A percentile compares a stretch with the other conserved stretches of the same genome.
phyloP scores from a whole-genome alignment of 305 asterid species.

The Stenogyne calaminthoides region DNA sequence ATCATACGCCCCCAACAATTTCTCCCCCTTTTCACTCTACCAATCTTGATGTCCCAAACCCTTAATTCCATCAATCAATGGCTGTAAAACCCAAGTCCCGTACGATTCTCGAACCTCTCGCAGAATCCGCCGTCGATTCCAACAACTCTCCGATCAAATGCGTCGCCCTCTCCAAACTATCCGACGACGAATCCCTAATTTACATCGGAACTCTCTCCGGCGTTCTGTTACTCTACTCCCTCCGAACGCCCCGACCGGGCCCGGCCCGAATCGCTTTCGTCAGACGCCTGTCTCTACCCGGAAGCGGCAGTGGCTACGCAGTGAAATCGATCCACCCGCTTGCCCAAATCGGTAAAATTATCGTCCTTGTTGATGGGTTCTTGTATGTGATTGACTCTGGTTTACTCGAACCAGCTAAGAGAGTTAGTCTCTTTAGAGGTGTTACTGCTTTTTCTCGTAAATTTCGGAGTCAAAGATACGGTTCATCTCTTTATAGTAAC shows the following conservation, averaged over 20 bases:
- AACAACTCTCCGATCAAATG: constrained; percentile 48
- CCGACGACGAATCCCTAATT: constrained; percentile 44
- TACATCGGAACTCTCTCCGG: constrained; percentile 64
- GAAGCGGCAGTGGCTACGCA: constrained; percentile 43
- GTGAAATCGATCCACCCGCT: constrained; percentile 53
- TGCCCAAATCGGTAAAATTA: constrained; percentile 44
- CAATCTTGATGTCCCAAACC: constrained; percentile 17
- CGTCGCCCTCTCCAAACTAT: constrained; percentile 42
- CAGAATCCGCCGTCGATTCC: constrained; percentile 45
- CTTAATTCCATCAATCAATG: constrained; percentile 33
- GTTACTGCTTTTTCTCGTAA: constrained; percentile 64
- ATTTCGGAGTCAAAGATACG: constrained; percentile 36
- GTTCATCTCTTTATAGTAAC: constrained; percentile 28
- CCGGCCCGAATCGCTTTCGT: constrained; percentile 42
- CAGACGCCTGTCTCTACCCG: constrained; percentile 48
- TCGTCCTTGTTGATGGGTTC: constrained; percentile 64
- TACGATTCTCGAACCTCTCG: constrained; percentile 46
- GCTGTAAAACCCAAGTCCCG: constrained; percentile 61
- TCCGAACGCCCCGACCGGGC: constrained; percentile 36
- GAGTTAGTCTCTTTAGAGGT: constrained; percentile 63
- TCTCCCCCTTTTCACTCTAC: background rate
- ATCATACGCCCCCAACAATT: background rate
- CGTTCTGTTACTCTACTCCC: constrained; percentile 49
- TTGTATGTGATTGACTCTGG: constrained; percentile 60
- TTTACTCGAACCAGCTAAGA: constrained; percentile 56